These are phyloP conservation scores for Hypoxylon sp. DNA, from an alignment of 2,329 filamentous ascomycete species.

Conservation along the genomic window DNA sequence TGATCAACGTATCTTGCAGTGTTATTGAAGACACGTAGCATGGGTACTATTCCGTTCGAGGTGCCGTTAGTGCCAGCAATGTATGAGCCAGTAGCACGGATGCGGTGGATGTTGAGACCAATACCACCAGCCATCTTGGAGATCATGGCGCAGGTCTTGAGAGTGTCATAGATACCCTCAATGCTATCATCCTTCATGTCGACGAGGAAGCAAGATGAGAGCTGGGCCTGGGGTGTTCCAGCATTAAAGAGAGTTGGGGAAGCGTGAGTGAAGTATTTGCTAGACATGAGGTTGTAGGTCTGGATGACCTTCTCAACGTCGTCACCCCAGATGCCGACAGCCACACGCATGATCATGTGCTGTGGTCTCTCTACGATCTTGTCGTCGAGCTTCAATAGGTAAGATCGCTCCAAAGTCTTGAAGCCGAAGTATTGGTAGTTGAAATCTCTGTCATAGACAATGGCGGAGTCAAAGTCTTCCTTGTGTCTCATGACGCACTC, in stretches of 20 bases:
- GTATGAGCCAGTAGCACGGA: conserved; percentile 97
- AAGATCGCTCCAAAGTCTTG: conserved; percentile 98
- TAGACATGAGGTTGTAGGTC: conserved; percentile 99
- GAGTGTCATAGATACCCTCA: conserved; percentile 98
- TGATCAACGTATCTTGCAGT: conserved; percentile 98
- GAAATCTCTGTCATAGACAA: conserved; percentile 99
- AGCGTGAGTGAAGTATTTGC: conserved; percentile 98
- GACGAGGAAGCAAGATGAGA: conserved; percentile 98
- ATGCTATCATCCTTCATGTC: conserved; percentile 99
- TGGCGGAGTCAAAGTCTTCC: conserved; percentile 97
- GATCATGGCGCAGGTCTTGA: conserved; percentile 99
- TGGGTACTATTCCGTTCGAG: conserved; percentile 96
- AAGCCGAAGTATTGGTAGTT: conserved; percentile 99
- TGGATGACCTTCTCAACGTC: conserved; percentile 95
- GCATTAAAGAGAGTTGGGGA: conserved; percentile 99
- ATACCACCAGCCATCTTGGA: conserved; percentile 99
- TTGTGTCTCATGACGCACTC: conserved; percentile 96
- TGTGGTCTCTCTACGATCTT: conserved; percentile 98
- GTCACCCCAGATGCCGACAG: conserved; percentile 96
- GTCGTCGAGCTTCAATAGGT: conserved; percentile 93
- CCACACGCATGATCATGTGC: conserved; percentile 99
- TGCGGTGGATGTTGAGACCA: conserved; percentile 95
- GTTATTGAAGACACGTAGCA: conserved; percentile 99
- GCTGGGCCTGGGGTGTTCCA: conserved; percentile 92
- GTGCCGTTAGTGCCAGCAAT: conserved; percentile 98